A percentile compares a stretch with the other conserved stretches of the same genome.
These are phyloP conservation scores for Capsicum pubescens DNA, from an alignment of 257 asterid genomes.

Conservation along the genomic window DNA sequence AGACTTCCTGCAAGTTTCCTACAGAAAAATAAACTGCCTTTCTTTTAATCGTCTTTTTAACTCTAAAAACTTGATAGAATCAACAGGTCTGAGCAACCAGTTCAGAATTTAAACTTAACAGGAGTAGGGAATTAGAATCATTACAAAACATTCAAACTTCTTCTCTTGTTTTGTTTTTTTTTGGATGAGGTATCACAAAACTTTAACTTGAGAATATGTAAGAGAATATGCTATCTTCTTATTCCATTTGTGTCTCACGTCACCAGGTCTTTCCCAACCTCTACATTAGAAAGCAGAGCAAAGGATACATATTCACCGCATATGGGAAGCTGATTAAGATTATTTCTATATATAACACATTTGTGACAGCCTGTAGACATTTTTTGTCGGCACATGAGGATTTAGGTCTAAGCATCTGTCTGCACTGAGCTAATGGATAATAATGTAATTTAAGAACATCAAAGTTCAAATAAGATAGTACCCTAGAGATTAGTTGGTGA, in stretches of 20 bases:
- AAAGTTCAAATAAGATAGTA: not conserved
- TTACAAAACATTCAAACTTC: not conserved
- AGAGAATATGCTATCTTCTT: not conserved
- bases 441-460: not conserved
- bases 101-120: not conserved
- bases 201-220: not conserved
- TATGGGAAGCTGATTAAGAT: constrained; percentile 10
- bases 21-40: not conserved
- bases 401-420: not conserved
- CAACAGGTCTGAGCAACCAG: not conserved
- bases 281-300: constrained; percentile 21
- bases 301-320: constrained; percentile 1
- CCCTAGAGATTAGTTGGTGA: constrained; percentile 6
- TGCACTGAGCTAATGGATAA: not conserved
- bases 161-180: not conserved
- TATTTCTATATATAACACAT: not conserved
- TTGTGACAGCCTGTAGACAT: not conserved
- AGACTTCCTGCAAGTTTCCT: not conserved
- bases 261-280: not conserved
- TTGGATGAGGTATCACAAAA: not conserved
- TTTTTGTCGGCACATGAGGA: not conserved
- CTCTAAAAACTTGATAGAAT: not conserved
- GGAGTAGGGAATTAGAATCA: not conserved
- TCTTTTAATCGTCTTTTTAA: not conserved
- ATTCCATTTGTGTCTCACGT: not conserved